Conservation (phyloP, 768 basidiomycete species). For the Pleurotus tuber-regium region DNA sequence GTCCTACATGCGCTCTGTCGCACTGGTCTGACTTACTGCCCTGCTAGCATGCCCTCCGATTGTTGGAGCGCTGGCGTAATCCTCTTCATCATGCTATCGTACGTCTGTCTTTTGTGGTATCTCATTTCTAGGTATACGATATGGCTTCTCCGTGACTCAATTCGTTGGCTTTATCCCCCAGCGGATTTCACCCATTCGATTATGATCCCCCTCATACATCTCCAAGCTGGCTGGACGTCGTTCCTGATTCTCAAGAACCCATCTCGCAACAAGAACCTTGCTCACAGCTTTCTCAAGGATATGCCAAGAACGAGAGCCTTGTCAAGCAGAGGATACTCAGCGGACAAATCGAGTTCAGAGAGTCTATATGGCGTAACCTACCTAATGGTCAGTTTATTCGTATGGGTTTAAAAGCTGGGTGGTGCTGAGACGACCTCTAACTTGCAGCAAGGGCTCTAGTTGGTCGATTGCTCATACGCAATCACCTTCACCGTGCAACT, state of each 20-base stretch:
- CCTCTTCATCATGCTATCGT: conserved; percentile 83
- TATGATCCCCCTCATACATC: conserved; percentile 41
- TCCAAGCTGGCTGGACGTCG: conserved; percentile 27
- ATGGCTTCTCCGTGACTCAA: neutral
- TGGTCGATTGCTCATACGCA: conserved; percentile 55
- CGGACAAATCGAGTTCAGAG: conserved; percentile 55
- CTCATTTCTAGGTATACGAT: neutral
- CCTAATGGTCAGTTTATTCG: conserved; percentile 48
- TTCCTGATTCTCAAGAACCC: conserved; percentile 4
- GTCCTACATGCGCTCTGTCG: neutral
- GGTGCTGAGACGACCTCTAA: conserved; percentile 2
- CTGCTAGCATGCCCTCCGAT: conserved; percentile 76
- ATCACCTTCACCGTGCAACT: conserved; percentile 59
- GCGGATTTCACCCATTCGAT: conserved; percentile 80
- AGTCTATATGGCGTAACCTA: conserved; percentile 52
- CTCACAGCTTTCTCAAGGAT: conserved; percentile 39
- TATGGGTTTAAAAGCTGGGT: too few species aligned
- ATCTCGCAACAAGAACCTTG: neutral
- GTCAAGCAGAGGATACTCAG: conserved; percentile 71
- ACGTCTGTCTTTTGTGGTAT: conserved; percentile 31
- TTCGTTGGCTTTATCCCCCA: conserved; percentile 23
- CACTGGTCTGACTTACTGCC: conserved; percentile 3
- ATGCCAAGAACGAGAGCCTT: conserved; percentile 49
- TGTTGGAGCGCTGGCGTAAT: conserved; percentile 88
- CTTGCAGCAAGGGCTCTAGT: conserved; percentile 59